Percentiles rank a stretch among this genome's conserved stretches.
Evolutionary conservation across 179 eudicot species (phyloP).

Genomic region (Spergularia azorica): DNA sequence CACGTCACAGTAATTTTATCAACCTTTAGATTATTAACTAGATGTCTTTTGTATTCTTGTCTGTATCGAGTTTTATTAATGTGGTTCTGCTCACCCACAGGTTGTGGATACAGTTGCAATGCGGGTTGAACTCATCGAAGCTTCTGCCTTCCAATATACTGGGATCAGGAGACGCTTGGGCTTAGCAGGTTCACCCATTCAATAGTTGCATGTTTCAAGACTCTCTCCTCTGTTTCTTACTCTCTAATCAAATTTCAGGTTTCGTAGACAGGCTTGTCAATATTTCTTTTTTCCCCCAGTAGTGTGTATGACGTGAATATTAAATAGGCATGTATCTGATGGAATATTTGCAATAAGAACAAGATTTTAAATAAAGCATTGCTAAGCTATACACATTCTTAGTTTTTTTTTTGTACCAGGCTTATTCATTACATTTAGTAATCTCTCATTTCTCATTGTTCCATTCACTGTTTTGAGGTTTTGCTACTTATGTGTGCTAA

Average conservation of each 20-base stretch:
- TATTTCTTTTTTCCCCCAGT: too few species aligned
- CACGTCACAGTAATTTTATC: neutral
- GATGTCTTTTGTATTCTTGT: neutral
- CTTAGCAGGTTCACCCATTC: neutral
- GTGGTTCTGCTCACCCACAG: neutral
- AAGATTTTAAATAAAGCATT: neutral
- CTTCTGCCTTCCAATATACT: neutral
- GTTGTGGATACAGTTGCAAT: neutral
- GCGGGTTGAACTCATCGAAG: neutral
- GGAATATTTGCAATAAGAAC: neutral
- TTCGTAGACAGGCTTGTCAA: neutral
- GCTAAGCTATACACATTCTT: neutral
- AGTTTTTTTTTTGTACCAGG: neutral
- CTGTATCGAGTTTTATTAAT: neutral
- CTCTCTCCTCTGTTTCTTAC: neutral
- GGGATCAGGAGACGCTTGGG: neutral
- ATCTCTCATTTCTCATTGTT: too few species aligned
- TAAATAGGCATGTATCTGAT: neutral
- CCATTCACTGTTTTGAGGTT: too few species aligned
- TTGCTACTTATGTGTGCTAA: too few species aligned
- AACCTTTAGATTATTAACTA: too few species aligned
- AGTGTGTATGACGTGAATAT: too few species aligned
- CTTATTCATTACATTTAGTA: neutral
- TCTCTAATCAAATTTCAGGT: neutral
- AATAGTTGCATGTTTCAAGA: neutral